These are phyloP conservation scores for Dictyophora rubrovolvata DNA, from an alignment of 768 basidiomycete species.

Conservation along the genomic window DNA sequence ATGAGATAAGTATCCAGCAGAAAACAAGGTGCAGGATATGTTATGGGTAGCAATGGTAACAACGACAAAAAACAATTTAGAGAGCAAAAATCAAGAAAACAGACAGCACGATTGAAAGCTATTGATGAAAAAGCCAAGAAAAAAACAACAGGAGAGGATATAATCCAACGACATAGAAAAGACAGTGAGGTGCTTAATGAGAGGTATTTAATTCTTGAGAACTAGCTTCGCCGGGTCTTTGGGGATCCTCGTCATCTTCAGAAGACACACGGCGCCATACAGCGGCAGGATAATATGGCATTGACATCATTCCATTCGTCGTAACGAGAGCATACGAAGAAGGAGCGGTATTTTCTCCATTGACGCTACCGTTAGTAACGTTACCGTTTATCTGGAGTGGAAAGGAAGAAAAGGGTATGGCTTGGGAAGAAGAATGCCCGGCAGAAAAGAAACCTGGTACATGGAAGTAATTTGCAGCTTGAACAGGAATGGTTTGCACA, in stretches of 20 bases:
- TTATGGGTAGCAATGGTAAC: background rate
- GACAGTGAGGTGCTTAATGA: background rate
- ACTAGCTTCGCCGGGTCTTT: background rate
- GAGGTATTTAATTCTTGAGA: background rate
- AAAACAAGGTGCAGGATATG: background rate
- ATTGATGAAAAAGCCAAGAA: background rate
- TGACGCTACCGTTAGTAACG: background rate
- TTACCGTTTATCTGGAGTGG: background rate
- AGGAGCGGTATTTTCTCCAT: background rate
- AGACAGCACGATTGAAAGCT: background rate
- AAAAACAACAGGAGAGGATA: background rate
- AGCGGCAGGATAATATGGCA: constrained; percentile 1
- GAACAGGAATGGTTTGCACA: background rate
- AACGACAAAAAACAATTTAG: background rate
- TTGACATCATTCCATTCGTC: background rate
- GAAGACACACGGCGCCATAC: background rate
- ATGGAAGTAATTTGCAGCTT: background rate
- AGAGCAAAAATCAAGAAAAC: background rate
- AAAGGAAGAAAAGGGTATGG: background rate
- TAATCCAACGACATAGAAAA: background rate
- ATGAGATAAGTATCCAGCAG: background rate
- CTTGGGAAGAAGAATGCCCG: background rate
- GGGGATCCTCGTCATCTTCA: background rate
- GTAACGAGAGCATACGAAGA: background rate
- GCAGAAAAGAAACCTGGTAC: background rate